Conservation (phyloP, 306 rosid genomes). For the Phaseolus lunatus region DNA sequence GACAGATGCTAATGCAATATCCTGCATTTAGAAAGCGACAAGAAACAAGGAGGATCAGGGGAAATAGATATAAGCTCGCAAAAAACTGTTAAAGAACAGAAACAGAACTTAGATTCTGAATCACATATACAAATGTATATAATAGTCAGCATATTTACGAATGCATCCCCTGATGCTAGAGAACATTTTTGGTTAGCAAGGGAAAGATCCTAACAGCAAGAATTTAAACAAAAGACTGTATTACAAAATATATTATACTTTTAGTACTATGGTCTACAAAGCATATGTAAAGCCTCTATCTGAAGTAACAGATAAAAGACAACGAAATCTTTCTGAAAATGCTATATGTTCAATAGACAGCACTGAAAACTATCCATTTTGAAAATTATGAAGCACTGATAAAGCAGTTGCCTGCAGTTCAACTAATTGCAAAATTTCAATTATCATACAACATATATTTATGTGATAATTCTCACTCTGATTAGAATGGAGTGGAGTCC, state of each 20-base stretch:
- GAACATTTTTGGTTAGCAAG: background rate
- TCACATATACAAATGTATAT: background rate
- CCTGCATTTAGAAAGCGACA: slow-evolving; percentile 59
- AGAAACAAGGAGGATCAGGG: slow-evolving; percentile 7
- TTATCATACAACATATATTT: background rate
- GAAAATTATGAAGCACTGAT: slow-evolving; percentile 7
- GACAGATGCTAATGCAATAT: slow-evolving; percentile 90
- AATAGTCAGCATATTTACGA: background rate
- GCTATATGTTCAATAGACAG: background rate
- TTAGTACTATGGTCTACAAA: background rate
- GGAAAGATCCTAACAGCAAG: slow-evolving; percentile 2
- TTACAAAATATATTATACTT: background rate
- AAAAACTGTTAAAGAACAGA: background rate
- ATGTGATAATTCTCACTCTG: background rate
- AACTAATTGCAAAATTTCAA: slow-evolving; percentile 19
- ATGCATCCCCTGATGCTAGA: slow-evolving; percentile 1
- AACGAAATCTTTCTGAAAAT: background rate
- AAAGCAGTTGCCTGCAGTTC: slow-evolving; percentile 16
- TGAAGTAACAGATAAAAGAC: background rate
- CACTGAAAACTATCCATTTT: background rate
- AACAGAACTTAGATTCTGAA: slow-evolving; percentile 17
- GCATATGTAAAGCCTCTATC: background rate
- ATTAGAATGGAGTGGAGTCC: background rate
- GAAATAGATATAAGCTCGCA: background rate
- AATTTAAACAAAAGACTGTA: background rate